Evolutionary conservation across 768 basidiomycete genomes (phyloP), one percentile per base, ranked within the genome.

Genomic region (Tylopilus cervinicoccineus): DNA sequence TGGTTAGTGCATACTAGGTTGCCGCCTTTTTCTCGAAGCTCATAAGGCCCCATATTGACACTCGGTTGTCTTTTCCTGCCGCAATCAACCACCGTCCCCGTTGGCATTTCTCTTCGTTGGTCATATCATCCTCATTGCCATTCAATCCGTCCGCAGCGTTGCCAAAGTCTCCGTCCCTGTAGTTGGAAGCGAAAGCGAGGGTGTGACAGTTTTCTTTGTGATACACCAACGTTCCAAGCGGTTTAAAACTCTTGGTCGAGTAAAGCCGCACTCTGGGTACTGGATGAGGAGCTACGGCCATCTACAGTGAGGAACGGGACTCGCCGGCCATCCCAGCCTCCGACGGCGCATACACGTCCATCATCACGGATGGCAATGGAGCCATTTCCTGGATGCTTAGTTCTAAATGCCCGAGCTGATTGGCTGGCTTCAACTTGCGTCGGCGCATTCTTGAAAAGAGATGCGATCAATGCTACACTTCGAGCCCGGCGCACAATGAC

Each of bases 241-340:
- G 68, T 56, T 90, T 93, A 65, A 93, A 76, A 5, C 79, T 76
- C 55, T 82, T 84, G 3, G 89, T 84, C 0, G 92, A 87, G 67
- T 87, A 93, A 8, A 97, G 70, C 0, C 91, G 82, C 16, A 94
- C 74, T 49, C 92, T 96, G 60, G 2, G 31, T 14, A 6, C 26
- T 14, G 36, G 9, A 46, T 36, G n/a, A 38, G 47, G 20, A 17
- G 42, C 22, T 9, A n/a, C 10, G 11, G 46, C 23, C 19, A 23
- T 20, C 38, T 3, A 32, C 13, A n/a, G 34, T 13, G 24, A 48
- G 38, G 20, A n/a, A 23, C 14, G 13, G 36, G 6, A 69, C 87
- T 57, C 55, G 93, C 94, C 76, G 81, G 29, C 95, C 93, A 52
- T 98, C 93, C 95, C 95, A 97, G 0, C 93, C 92, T 3, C 87